phyloP scores from a whole-genome alignment of 352 stramenopile species.

The Phytophthora crassamura region DNA sequence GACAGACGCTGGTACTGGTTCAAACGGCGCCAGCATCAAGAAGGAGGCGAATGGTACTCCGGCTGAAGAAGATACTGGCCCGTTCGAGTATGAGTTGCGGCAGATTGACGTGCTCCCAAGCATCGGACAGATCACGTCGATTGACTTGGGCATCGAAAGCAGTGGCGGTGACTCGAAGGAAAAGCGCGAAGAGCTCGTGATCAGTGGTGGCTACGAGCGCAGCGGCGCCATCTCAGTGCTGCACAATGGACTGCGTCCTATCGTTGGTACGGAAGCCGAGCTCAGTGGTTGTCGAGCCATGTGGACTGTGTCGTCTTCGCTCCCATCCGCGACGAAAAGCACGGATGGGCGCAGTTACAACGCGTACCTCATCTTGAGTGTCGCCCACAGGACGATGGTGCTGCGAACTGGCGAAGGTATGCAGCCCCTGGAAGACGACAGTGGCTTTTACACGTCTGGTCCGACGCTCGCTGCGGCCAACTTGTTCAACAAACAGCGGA shows the following conservation, averaged over 20 bases:
- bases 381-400: constrained; percentile 87
- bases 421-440: constrained; percentile 84
- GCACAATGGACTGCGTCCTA: constrained; percentile 82
- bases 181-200: constrained; percentile 79
- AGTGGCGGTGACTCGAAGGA: constrained; percentile 76
- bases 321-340: constrained; percentile 54
- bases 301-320: constrained; percentile 84
- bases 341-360: constrained; percentile 68
- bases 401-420: constrained; percentile 85
- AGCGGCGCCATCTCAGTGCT: constrained; percentile 78
- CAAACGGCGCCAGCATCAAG: constrained; percentile 24
- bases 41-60: constrained; percentile 17
- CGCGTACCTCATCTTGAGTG: constrained; percentile 83
- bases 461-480: constrained; percentile 82
- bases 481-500: constrained; percentile 81
- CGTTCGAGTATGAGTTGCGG: constrained; percentile 58
- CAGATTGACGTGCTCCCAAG: constrained; percentile 73
- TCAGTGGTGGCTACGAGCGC: constrained; percentile 70
- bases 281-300: constrained; percentile 85
- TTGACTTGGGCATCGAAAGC: constrained; percentile 79
- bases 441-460: constrained; percentile 84
- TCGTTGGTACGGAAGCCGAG: constrained; percentile 83
- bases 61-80: constrained; percentile 26
- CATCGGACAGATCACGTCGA: constrained; percentile 85
- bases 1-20: constrained; percentile 2